Percentiles rank a stretch among this genome's conserved stretches.
Conservation (phyloP, 352 stramenopile species). For the Elongisporangium prolatum region DNA sequence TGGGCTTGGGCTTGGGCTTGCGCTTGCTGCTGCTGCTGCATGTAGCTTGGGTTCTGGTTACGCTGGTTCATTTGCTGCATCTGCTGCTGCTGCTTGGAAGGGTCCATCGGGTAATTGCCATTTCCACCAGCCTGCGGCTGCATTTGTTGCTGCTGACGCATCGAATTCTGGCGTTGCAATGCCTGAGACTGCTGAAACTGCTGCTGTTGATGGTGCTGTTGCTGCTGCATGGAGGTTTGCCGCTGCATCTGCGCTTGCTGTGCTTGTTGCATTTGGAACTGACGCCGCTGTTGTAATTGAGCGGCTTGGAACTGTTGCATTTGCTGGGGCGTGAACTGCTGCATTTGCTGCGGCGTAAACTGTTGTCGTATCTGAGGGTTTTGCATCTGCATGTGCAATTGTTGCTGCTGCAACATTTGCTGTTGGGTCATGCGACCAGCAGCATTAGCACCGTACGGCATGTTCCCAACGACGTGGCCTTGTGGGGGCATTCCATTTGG, state of each 20-base stretch:
- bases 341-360: conserved; percentile 74
- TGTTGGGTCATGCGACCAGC: conserved; percentile 76
- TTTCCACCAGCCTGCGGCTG: conserved; percentile 23
- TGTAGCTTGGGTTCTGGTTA: conserved; percentile 50
- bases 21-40: conserved; percentile 41
- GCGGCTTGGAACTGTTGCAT: conserved; percentile 18
- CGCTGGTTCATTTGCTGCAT: conserved; percentile 52
- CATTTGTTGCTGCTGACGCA: conserved; percentile 52
- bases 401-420: conserved; percentile 70
- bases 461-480: conserved; percentile 58
- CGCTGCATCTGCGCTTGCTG: conserved; percentile 68
- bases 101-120: conserved; percentile 11
- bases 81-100: conserved; percentile 40
- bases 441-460: conserved; percentile 49
- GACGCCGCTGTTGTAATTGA: conserved; percentile 31
- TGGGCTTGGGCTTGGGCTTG: conserved; percentile 33
- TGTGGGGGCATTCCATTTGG: conserved; percentile 47
- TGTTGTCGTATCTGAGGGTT: conserved; percentile 80
- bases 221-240: conserved; percentile 59
- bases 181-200: conserved; percentile 50
- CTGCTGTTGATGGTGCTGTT: conserved; percentile 50
- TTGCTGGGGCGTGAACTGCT: conserved; percentile 49
- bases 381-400: conserved; percentile 80
- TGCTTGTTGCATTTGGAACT: conserved; percentile 44
- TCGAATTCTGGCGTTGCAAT: conserved; percentile 46